Evolutionary conservation across 2,329 filamentous ascomycete genomes (phyloP), one percentile per base, ranked within the genome.

Genomic region (Fusarium praegraminearum): DNA sequence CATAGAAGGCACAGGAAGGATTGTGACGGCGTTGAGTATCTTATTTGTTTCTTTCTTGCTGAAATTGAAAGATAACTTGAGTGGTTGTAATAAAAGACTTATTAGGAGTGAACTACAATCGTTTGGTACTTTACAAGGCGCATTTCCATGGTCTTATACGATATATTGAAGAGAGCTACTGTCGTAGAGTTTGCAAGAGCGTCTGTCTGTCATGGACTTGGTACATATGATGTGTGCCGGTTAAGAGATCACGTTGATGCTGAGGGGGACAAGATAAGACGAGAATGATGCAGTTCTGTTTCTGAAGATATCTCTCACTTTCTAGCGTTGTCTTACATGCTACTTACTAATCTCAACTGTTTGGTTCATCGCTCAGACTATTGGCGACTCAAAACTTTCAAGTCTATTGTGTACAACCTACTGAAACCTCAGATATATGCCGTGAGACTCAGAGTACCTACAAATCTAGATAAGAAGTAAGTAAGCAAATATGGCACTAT

Each of bases 401-500:
- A 26, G 16, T 40, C 15, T 16, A 16, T 40, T 8, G 6, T 18
- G 9, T 40, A 40, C 18, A 30, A 30, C n/a, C 49, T 20, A 38
- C 15, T 28, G 24, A 30, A 36, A 24, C 32, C 32, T 35, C 11
- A 35, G 15, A 51, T 16, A 20, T 22, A 10, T 20, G 13, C 35
- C 12, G 35, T 51, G 24, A 16, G 7, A 40, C 28, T 22, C 15
- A 22, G 20, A 51, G 33, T 51, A 35, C 40, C 12, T 26, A 24
- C 13, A 13, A 28, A 28, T 30, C 22, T 44, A 44, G 11, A 7
- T 20, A 20, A n/a, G 9, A 18, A 18, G 18, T 20, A 44, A 7
- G 57, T 70, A 70, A 69, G 67, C 57, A 70, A 47, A 32, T 45
- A 41, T 49, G 43, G 30, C 46, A 51, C 7, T 46, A 66, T 63